Evolutionary conservation across 2,329 filamentous ascomycete genomes (phyloP).

Genomic region (Colletotrichum sp.): DNA sequence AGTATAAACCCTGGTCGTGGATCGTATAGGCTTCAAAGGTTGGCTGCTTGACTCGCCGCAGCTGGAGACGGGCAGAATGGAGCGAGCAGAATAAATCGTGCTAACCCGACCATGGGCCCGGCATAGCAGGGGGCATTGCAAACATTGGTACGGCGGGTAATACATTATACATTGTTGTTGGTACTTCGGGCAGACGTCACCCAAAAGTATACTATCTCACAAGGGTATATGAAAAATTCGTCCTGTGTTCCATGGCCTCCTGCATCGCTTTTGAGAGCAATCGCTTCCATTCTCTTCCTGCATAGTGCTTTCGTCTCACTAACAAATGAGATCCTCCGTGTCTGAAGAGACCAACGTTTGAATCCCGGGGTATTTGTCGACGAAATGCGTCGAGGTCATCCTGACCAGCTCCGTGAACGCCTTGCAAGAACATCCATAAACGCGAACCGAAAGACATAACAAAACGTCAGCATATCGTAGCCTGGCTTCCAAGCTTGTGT

Average conservation of each 20-base stretch:
- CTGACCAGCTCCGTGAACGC: conserved; percentile 5
- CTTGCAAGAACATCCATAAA: conserved; percentile 8
- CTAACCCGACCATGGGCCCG: not conserved
- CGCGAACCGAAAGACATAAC: not conserved
- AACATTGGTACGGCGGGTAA: not conserved
- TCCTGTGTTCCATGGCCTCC: not conserved
- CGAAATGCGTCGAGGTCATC: conserved; percentile 1
- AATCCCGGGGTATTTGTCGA: conserved; percentile 10
- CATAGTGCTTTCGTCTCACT: not conserved
- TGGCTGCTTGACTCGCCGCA: not conserved
- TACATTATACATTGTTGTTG: conserved; percentile 14
- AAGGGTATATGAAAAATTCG: conserved; percentile 7
- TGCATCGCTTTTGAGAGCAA: not conserved
- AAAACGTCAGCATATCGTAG: not conserved
- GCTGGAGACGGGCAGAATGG: not conserved
- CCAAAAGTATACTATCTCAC: not conserved
- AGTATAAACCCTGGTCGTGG: not conserved
- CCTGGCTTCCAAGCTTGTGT: not conserved
- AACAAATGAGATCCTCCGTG: not conserved
- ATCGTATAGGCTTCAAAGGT: not conserved
- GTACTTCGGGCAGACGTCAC: not conserved
- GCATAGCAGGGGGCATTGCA: not conserved
- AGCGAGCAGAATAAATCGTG: not conserved
- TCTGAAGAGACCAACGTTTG: not conserved
- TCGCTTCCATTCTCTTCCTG: not conserved